Evolutionary conservation across 306 rosid genomes (phyloP).

Genomic region (Vigna radiata): DNA sequence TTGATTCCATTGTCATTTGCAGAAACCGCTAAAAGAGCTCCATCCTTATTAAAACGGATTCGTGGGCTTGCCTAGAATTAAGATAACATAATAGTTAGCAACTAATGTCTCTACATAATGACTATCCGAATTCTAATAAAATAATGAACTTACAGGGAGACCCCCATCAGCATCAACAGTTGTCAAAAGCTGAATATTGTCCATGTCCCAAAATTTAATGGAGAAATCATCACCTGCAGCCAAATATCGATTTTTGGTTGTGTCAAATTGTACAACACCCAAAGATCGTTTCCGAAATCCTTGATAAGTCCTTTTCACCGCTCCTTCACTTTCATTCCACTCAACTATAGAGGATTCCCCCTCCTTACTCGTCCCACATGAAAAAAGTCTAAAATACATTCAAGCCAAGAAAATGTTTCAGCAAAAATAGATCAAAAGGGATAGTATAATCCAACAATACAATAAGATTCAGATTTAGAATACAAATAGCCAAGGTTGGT

Average conservation of each 20-base stretch:
- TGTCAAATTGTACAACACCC: constrained; percentile 93
- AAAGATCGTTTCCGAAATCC: constrained; percentile 83
- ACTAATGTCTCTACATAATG: constrained; percentile 18
- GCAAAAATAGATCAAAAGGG: constrained; percentile 21
- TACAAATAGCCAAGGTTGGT: constrained; percentile 40
- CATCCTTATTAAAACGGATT: constrained; percentile 95
- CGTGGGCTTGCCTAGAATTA: constrained; percentile 89
- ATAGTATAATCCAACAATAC: constrained; percentile 12
- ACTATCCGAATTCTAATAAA: constrained; percentile 27
- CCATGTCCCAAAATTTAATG: constrained; percentile 98
- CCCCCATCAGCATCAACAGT: constrained; percentile 97
- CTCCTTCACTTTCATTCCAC: constrained; percentile 99
- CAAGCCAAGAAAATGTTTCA: constrained; percentile 3
- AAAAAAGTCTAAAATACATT: constrained; percentile 73
- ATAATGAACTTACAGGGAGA: constrained; percentile 75
- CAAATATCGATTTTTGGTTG: constrained; percentile 86
- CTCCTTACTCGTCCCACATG: constrained; percentile 93
- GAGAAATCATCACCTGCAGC: constrained; percentile 98
- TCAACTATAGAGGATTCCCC: constrained; percentile 96
- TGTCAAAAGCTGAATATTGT: constrained; percentile 82
- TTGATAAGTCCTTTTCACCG: constrained; percentile 89
- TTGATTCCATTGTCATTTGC: constrained; percentile 93
- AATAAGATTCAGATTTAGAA: constrained; percentile 36
- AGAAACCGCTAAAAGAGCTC: constrained; percentile 91
- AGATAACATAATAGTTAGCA: constrained; percentile 43